These are phyloP conservation scores for Rugosomyces carneus DNA, from an alignment of 1,284 basidiomycete genomes.

Conservation along the genomic window DNA sequence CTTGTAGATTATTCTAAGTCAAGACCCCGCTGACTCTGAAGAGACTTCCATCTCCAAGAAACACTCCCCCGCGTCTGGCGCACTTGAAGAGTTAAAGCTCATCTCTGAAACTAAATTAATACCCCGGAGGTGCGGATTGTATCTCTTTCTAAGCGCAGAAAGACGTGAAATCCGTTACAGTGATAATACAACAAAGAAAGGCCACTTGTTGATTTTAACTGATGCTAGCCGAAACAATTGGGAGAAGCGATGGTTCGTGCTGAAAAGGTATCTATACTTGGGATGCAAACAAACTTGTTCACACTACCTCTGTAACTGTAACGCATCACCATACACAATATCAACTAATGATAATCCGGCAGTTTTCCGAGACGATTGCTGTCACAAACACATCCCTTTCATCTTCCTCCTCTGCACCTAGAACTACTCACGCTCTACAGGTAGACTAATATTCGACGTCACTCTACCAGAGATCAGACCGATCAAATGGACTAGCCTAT, in stretches of 20 bases:
- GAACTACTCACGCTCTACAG: no score
- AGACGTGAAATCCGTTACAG: slow-evolving; percentile 31
- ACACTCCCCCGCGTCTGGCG: slow-evolving; percentile 34
- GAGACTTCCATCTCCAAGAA: slow-evolving; percentile 34
- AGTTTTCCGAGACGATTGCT: no score
- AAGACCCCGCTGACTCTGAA: slow-evolving; percentile 55
- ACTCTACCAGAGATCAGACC: no score
- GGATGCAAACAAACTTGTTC: no score
- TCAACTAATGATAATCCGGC: no score
- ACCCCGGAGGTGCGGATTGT: slow-evolving; percentile 52
- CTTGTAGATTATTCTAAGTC: slow-evolving; percentile 70
- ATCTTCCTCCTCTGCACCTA: no score
- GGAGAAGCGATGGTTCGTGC: slow-evolving; percentile 82
- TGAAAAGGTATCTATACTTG: slow-evolving; percentile 73
- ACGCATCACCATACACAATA: no score
- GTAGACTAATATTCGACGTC: no score
- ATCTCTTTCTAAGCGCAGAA: not conserved
- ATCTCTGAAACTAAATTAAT: slow-evolving; percentile 68
- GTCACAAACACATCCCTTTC: no score
- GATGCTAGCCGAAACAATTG: slow-evolving; percentile 79
- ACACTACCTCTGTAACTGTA: no score
- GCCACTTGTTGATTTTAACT: slow-evolving; percentile 71
- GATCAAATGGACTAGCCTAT: no score
- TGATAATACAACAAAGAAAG: slow-evolving; percentile 80
- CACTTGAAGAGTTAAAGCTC: slow-evolving; percentile 56